phyloP scores from a whole-genome alignment of 257 asterid genomes.

The Ilex asprella region DNA sequence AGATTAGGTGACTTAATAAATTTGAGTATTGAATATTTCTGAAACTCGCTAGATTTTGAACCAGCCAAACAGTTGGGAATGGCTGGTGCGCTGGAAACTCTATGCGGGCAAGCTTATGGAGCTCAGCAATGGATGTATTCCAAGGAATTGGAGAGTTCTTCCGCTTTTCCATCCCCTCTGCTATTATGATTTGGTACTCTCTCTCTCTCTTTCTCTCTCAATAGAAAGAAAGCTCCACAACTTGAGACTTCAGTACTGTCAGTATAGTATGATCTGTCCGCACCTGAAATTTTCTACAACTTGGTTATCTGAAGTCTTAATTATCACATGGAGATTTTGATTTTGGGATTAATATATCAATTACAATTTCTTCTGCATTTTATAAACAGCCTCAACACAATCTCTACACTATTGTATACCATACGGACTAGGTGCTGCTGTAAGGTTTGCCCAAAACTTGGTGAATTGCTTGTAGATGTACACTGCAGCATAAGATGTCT shows the following conservation, averaged over 20 bases:
- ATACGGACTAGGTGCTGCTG: constrained; percentile 51
- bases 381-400: constrained; percentile 29
- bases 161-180: constrained; percentile 33
- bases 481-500: no score
- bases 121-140: constrained; percentile 24
- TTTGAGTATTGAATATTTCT: no score
- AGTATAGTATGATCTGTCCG: constrained; percentile 23
- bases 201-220: not conserved
- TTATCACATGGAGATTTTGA: no score
- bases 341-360: no score
- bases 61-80: constrained; percentile 35
- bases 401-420: constrained; percentile 43
- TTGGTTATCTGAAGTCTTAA: no score
- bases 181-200: constrained; percentile 39
- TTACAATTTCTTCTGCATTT: not conserved
- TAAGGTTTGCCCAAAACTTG: constrained; percentile 28
- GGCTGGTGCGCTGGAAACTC: constrained; percentile 56
- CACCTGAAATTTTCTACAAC: no score
- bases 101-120: constrained; percentile 59
- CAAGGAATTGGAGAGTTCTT: constrained; percentile 28
- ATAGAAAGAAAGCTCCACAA: constrained; percentile 36
- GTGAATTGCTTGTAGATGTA: no score
- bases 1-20: no score
- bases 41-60: no score
- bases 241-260: constrained; percentile 56